Percentiles rank a stretch among this genome's conserved stretches.
Conservation (phyloP, 2,329 filamentous ascomycete species). For the Macrophomina pseudophaseolina region DNA sequence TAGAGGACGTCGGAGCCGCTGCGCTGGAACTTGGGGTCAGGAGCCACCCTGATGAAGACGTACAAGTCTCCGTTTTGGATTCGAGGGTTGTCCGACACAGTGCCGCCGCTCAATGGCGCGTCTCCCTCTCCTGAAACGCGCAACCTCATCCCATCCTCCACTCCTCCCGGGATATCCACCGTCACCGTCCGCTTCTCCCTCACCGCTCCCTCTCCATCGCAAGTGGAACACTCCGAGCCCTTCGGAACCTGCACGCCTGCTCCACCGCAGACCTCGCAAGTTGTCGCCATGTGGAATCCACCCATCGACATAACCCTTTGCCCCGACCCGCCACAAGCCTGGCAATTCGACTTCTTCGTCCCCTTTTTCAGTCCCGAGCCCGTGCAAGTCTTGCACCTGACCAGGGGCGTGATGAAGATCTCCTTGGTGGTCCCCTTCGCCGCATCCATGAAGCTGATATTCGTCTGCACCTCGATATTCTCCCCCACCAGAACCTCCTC, state of each 20-base stretch:
- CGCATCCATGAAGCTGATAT: conserved; percentile 93
- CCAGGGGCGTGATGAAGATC: conserved; percentile 82
- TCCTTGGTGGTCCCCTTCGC: conserved; percentile 89
- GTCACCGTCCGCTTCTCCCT: conserved; percentile 82
- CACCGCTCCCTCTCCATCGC: conserved; percentile 81
- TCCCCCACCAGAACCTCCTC: conserved; percentile 88
- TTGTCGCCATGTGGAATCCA: conserved; percentile 94
- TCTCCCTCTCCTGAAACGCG: conserved; percentile 87
- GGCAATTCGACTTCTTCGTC: conserved; percentile 73
- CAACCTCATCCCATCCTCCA: conserved; percentile 95
- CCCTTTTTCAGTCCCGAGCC: conserved; percentile 87
- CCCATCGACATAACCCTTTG: conserved; percentile 88
- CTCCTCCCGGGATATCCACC: conserved; percentile 91
- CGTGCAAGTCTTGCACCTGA: conserved; percentile 79
- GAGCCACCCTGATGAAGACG: conserved; percentile 85
- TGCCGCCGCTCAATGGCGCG: conserved; percentile 75
- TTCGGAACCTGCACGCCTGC: conserved; percentile 76
- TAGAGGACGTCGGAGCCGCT: conserved; percentile 89
- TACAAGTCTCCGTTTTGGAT: conserved; percentile 86
- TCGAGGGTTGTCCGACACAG: conserved; percentile 65
- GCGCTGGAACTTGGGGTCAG: conserved; percentile 87
- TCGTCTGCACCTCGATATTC: conserved; percentile 92
- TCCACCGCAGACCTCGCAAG: conserved; percentile 81
- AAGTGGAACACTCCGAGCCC: conserved; percentile 80
- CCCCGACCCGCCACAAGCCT: conserved; percentile 83